Evolutionary conservation across 306 rosid species (phyloP).

Genomic region (Hippophae tibetana): DNA sequence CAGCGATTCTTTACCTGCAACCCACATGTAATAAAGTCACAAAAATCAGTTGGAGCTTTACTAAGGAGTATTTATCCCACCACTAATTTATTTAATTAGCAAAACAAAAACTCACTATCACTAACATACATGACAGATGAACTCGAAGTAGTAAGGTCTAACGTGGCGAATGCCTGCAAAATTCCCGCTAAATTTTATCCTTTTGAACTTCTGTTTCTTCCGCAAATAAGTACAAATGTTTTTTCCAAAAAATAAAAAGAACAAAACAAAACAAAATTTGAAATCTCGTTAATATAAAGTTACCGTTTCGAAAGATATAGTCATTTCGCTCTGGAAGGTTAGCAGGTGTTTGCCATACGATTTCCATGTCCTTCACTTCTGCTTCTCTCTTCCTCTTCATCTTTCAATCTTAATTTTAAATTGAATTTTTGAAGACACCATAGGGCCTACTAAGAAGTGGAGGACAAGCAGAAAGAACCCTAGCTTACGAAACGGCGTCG

Average conservation of each 20-base stretch:
- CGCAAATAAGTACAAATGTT: not conserved
- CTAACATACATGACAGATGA: constrained; percentile 57
- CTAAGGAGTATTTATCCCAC: not conserved
- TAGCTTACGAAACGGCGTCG: constrained; percentile 1
- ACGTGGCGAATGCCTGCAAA: constrained; percentile 74
- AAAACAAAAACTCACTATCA: not conserved
- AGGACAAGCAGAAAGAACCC: constrained; percentile 1
- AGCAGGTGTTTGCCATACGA: constrained; percentile 87
- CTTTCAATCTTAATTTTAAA: constrained; percentile 6
- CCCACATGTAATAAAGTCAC: not conserved
- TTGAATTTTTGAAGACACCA: constrained; percentile 1
- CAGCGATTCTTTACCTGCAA: constrained; percentile 77
- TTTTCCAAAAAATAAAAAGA: not conserved
- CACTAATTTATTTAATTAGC: not conserved
- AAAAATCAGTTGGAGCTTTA: too few species aligned
- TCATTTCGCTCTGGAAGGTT: constrained; percentile 61
- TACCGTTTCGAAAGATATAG: constrained; percentile 66
- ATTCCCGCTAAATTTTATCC: constrained; percentile 12
- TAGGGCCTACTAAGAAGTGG: not conserved
- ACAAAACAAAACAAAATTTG: not conserved
- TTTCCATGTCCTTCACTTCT: constrained; percentile 47
- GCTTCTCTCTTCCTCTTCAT: constrained; percentile 24
- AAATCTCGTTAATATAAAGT: not conserved
- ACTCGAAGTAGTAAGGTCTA: constrained; percentile 89
- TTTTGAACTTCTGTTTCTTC: not conserved